These are phyloP conservation scores for Oryza meyeriana DNA, from an alignment of 176 grass and related monocot genomes.

Conservation along the genomic window DNA sequence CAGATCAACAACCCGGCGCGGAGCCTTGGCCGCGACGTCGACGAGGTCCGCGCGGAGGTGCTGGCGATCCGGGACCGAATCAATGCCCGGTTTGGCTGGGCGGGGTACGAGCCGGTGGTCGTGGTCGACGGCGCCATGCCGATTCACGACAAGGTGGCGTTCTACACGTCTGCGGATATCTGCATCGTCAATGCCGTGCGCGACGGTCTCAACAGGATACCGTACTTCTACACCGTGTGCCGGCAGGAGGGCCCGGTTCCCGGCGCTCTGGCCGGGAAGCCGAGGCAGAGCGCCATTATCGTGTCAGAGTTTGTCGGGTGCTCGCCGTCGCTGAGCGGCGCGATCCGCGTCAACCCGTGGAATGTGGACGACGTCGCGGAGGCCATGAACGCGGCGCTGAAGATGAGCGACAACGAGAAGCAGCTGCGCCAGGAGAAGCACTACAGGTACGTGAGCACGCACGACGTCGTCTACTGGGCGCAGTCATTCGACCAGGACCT, in stretches of 20 bases:
- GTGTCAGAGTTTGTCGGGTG: conserved; percentile 70
- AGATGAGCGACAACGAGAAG: conserved; percentile 26
- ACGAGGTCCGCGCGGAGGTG: conserved; percentile 45
- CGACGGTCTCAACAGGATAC: conserved; percentile 56
- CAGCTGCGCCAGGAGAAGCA: conserved; percentile 61
- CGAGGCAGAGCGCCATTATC: conserved; percentile 47
- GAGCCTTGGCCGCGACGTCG: conserved; percentile 46
- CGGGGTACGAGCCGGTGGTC: conserved; percentile 47
- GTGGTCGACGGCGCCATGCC: conserved; percentile 44
- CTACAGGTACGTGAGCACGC: conserved; percentile 57
- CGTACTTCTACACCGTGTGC: conserved; percentile 57
- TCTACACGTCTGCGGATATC: conserved; percentile 52
- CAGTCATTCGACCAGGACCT: conserved; percentile 59
- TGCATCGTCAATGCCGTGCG: conserved; percentile 58
- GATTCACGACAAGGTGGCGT: conserved; percentile 57
- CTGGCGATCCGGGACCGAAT: conserved; percentile 43
- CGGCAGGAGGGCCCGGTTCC: conserved; percentile 35
- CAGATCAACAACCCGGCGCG: conserved; percentile 60
- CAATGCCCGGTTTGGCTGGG: conserved; percentile 38
- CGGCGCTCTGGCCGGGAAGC: neutral
- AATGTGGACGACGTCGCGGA: conserved; percentile 50
- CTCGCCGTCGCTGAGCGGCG: conserved; percentile 59
- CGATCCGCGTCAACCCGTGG: conserved; percentile 62
- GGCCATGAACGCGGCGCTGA: conserved; percentile 39
- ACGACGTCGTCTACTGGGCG: conserved; percentile 58